Base-by-base conservation (phyloP, 2,329 filamentous ascomycete species). In the Didymella arachidicola region DNA sequence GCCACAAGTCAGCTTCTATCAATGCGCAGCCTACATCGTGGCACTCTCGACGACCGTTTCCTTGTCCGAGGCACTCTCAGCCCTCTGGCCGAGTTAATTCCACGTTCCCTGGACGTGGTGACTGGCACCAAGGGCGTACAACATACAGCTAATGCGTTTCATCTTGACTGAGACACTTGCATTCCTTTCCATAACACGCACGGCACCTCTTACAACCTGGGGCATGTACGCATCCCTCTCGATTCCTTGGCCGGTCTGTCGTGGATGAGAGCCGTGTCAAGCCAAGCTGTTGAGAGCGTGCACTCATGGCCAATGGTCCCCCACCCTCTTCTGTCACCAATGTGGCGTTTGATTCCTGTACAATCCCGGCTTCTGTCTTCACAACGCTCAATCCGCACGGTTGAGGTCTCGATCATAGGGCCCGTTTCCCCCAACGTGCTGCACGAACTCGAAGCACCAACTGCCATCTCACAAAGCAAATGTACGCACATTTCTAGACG, bases 21-120 rank as follows among this genome's bases (percentile, higher is more conserved):
- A 41, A 30, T 38, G 34, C 42, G 51, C 53, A 41, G n/a, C 47
- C 18, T 38, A 34, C 29, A 47, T 53, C 34, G 58, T 64, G 45
- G 38, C 53, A 61, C 52, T 41, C 41, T 46, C 62, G 11, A 63
- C 54, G 58, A 60, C 44, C 57, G 54, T 61, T 60, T 22, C 55
- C 57, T 52, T 58, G 47, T 57, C 22, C 55, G 32, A 39, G 36
- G 53, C 46, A 32, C 19, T 45, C 36, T 36, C 18, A 26, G 38
- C 41, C 30, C 48, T 56, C 32, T 50, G 32, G 34, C 38, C 27
- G 52, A 53, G 14, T 43, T 27, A 57, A 51, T 53, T 60, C 50
- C 54, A 64, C 49, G 48, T 56, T 53, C 27, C 36, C 25, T 57
- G 43, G 26, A 53, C 53, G 52, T 59, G 41, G 53, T 59, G 49